A percentile compares a stretch with the other conserved stretches of the same genome.
These are phyloP conservation scores for Aspergillus ochraceoroseus DNA, from an alignment of 2,329 filamentous ascomycete genomes.

Conservation along the genomic window DNA sequence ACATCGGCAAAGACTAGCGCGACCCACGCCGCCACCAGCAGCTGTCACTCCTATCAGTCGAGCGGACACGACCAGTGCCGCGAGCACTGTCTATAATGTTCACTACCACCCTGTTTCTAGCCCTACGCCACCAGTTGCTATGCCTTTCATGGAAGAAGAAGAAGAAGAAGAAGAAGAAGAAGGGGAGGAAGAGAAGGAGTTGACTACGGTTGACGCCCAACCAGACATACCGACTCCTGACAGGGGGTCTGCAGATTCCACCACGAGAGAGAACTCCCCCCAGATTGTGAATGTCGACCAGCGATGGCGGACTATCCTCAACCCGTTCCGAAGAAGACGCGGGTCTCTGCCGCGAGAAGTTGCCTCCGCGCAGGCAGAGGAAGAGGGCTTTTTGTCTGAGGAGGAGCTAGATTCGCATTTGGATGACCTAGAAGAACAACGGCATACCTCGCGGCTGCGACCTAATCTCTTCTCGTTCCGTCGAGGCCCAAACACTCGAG, in stretches of 20 bases:
- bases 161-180: constrained; percentile 20
- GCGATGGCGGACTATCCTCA: constrained; percentile 50
- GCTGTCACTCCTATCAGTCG: constrained; percentile 55
- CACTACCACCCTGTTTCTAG: constrained; percentile 55
- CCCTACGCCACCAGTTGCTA: constrained; percentile 42
- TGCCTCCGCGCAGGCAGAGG: constrained; percentile 51
- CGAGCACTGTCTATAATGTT: constrained; percentile 60
- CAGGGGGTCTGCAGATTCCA: constrained; percentile 21
- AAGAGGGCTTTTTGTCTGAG: constrained; percentile 29
- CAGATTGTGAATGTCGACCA: constrained; percentile 31
- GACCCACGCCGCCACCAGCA: constrained; percentile 44
- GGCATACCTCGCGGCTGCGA: constrained; percentile 42
- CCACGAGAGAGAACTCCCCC: constrained; percentile 31
- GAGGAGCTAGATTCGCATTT: constrained; percentile 29
- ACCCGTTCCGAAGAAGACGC: constrained; percentile 56
- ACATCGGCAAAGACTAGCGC: constrained; percentile 19
- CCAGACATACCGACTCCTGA: constrained; percentile 13
- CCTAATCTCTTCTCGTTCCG: constrained; percentile 49
- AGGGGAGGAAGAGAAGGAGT: constrained; percentile 23
- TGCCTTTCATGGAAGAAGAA: constrained; percentile 34
- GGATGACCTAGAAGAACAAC: constrained; percentile 43
- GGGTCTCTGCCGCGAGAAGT: constrained; percentile 57
- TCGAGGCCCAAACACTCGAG: constrained; percentile 40
- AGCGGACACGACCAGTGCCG: constrained; percentile 57
- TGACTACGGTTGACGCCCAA: constrained; percentile 16